A percentile compares a stretch with the other conserved stretches of the same genome.
phyloP scores from a whole-genome alignment of 805 yeast species.

The Candida germanica region DNA sequence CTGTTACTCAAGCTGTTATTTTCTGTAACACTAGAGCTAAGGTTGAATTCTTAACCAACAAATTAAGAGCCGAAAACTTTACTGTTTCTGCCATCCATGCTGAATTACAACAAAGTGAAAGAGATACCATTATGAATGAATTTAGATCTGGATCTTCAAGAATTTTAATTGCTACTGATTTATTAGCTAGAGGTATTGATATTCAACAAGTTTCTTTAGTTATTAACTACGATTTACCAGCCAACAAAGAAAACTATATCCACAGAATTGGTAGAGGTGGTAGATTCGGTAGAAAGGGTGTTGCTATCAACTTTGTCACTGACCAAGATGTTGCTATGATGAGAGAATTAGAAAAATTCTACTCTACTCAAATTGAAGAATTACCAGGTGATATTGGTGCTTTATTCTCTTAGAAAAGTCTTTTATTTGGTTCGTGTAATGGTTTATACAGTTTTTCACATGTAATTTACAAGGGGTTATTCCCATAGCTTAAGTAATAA shows the following conservation, averaged over 20 bases:
- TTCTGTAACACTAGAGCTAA: conserved; percentile 95
- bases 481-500: neutral
- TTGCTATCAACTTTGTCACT: conserved; percentile 92
- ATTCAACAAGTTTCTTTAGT: conserved; percentile 96
- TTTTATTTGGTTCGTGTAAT: neutral
- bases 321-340: conserved; percentile 68
- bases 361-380: conserved; percentile 85
- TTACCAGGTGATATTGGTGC: conserved; percentile 78
- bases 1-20: conserved; percentile 96
- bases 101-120: conserved; percentile 88
- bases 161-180: conserved; percentile 88
- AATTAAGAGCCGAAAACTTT: conserved; percentile 75
- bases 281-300: conserved; percentile 98
- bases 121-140: conserved; percentile 94
- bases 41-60: conserved; percentile 83
- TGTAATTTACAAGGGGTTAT: conserved; percentile 4
- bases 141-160: conserved; percentile 93
- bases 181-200: conserved; percentile 97
- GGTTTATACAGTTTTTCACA: conserved; percentile 5
- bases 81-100: conserved; percentile 95
- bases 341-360: conserved; percentile 85
- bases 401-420: conserved; percentile 35
- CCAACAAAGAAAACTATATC: conserved; percentile 87
- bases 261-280: conserved; percentile 99
- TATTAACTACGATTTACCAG: conserved; percentile 89